Evolutionary conservation across 1,284 basidiomycete genomes (phyloP), one percentile per base, ranked within the genome.

Genomic region (Heterobasidion irregulare): DNA sequence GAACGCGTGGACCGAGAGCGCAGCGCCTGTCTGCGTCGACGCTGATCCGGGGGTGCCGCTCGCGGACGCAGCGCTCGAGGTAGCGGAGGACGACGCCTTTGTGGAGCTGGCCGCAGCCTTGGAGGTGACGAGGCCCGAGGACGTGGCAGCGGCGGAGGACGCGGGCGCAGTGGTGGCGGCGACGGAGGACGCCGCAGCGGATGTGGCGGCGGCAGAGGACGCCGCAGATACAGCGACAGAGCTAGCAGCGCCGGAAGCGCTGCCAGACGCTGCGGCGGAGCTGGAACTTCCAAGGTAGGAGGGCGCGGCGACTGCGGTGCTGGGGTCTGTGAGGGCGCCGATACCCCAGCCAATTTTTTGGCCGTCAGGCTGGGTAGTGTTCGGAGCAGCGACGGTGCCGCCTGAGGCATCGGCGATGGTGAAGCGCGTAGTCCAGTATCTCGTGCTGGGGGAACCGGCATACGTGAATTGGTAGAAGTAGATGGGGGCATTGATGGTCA

Each of bases 361-460:
- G 32, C 76, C 78, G 59, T 75, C 70, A 2, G 83, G 82, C 64
- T 90, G 82, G 6, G 67, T 78, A 2, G 70, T 52, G 53, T 84
- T 75, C 8, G 78, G 58, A 0, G 87, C 76, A n/a, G 79, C 59
- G 1, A 75, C 76, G 36, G 75, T 72, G 6, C 68, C 61, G 5
- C 84, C 84, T 36, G 69, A 63, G 2, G 76, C 53, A 44, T 76
- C 77, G 0, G 86, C 82, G 64, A 94, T 90, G 45, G 86, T 75
- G 75, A 93, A 94, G 44, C 92, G 85, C 8, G 81, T 84, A 0
- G 91, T 91, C 90, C 92, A 94, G 16, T 75, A 73, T 47, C 75
- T 75, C 61, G 74, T 69, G 33, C 65, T 19, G 36, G 49, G 3
- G 0, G 76, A 65, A 5, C 61, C 62, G 0, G 76, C 68, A 2